Percentiles rank a stretch among this genome's conserved stretches.
Evolutionary conservation across 2,329 filamentous ascomycete species (phyloP).

Genomic region (Gnomoniopsis smithogilvyi): DNA sequence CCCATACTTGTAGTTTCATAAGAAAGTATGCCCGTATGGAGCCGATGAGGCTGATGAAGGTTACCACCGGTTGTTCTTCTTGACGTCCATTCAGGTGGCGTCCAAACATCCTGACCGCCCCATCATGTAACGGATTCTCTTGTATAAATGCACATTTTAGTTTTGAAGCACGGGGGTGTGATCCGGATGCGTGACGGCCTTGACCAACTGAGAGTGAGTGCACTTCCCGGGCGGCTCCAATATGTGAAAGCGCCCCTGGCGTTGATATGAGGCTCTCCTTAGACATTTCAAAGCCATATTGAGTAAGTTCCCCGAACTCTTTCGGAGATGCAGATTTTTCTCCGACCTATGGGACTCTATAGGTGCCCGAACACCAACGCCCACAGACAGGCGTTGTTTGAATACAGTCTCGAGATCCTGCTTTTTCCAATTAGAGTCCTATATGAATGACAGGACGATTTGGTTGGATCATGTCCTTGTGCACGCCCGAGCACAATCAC

Average conservation of each 20-base stretch:
- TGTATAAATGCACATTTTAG: neutral
- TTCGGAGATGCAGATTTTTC: neutral
- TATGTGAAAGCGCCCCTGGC: neutral
- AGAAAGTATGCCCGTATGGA: neutral
- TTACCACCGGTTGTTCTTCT: neutral
- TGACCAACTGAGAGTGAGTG: neutral
- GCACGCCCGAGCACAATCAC: no score
- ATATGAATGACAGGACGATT: no score
- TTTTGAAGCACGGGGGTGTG: neutral
- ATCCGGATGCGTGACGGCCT: no score
- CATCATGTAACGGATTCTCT: neutral
- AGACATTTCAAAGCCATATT: neutral
- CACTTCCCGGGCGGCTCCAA: neutral
- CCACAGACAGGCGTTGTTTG: neutral
- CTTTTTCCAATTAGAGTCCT: neutral
- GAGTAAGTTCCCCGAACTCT: neutral
- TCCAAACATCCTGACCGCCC: neutral
- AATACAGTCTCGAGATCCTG: neutral
- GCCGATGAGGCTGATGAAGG: neutral
- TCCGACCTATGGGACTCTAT: neutral
- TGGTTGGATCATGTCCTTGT: no score
- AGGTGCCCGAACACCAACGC: neutral
- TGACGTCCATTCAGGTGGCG: neutral
- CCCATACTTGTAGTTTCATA: neutral
- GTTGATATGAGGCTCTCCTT: slow-evolving; percentile 1